Conservation (phyloP, 495 filamentous ascomycete genomes). For the Trichocladium antarcticum region DNA sequence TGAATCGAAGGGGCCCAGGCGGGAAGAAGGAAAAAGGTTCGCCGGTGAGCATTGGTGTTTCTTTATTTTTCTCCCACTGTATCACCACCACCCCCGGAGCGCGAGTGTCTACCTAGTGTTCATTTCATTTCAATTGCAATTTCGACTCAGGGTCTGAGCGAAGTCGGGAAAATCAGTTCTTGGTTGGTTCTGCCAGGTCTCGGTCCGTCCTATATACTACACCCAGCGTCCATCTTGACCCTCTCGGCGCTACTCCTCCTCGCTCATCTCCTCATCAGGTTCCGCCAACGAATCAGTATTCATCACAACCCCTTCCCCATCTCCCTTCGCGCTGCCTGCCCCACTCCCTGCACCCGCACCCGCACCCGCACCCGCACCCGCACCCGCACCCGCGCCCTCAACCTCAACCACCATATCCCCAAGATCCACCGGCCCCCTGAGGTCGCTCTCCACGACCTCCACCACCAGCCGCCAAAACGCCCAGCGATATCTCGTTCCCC, state of each 20-base stretch:
- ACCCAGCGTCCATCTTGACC: no score
- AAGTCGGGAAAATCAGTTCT: no score
- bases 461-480: conserved; percentile 14
- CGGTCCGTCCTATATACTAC: no score
- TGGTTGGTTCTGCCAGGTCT: no score
- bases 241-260: no score
- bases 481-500: conserved; percentile 3
- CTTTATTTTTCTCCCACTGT: background rate
- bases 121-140: no score
- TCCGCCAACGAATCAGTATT: background rate
- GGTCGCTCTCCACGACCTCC: conserved; percentile 1
- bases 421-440: conserved; percentile 15
- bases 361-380: background rate
- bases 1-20: no score
- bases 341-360: background rate
- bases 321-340: background rate
- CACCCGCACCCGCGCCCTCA: background rate
- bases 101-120: no score
- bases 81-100: no score
- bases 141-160: no score
- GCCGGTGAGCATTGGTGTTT: background rate
- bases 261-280: background rate
- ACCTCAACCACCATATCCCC: conserved; percentile 15
- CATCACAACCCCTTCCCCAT: no score
- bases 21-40: background rate